Evolutionary conservation across 495 filamentous ascomycete genomes (phyloP), one percentile per base, ranked within the genome.

Genomic region (Penicillium cinerascens): DNA sequence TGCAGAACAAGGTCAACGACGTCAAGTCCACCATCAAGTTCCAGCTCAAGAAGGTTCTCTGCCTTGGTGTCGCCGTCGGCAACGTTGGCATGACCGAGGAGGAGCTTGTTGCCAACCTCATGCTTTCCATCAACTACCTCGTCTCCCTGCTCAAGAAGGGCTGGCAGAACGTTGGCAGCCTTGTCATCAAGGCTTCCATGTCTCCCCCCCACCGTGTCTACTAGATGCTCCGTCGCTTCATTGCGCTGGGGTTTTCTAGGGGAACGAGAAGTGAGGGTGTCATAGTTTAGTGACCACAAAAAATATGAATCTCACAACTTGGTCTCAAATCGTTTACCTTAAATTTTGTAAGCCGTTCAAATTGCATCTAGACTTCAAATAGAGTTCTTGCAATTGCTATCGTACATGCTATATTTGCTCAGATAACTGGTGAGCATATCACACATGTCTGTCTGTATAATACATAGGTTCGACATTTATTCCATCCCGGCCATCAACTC

Each of bases 11-110:
- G 85, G 88, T 97, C 78, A 95, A 74, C 79, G 93, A 98, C 71
- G 93, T 98, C 82, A 96, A 96, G 87, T 93, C 91, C 55, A 98
- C 95, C 68, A 97, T 98, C 83, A 98, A 98, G 85, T 98, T 98
- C 84, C 93, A 98, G 82, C 83, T 98, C 60, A 98, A 97, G 88
- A 98, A 98, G 87, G 93, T 98, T 65, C 83, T 98, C 57, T 98
- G 93, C 82, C 88, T 98, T 78, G 93, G 95, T 85, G 93, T 97
- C 64, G 93, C 93, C 61, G 89, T 98, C 60, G 93, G 93, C 66
- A 95, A 98, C 75, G 95, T 98, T 56, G 90, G 86, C 63, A 97
- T 98, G 93, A 87, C 83, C 56, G 81, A 92, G 81, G 93, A 98
- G 68, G 88, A 96, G 77, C 81, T 98, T 58, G 87, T 97, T 60